Evolutionary conservation across 164 flowering plant species (phyloP).

Genomic region (Platanus orientalis): DNA sequence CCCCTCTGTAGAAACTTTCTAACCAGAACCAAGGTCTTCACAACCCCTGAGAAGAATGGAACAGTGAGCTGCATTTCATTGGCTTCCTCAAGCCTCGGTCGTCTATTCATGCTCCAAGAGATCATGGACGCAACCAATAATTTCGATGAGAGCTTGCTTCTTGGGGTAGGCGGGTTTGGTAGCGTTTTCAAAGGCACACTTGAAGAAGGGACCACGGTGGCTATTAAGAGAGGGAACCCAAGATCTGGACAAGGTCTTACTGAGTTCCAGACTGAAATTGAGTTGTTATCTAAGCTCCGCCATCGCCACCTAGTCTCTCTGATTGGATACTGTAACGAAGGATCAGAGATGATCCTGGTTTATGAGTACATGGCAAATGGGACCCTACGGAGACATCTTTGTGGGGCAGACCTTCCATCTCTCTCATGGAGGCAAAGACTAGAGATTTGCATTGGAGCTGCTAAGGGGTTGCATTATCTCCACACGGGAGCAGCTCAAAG

Average conservation of each 20-base stretch:
- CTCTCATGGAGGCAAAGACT: slow-evolving; percentile 89
- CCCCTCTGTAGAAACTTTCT: no score
- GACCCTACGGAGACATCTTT: slow-evolving; percentile 84
- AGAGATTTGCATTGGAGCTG: slow-evolving; percentile 93
- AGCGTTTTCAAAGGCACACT: slow-evolving; percentile 81
- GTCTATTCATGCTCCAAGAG: slow-evolving; percentile 70
- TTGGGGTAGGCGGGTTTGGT: slow-evolving; percentile 96
- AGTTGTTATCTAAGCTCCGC: slow-evolving; percentile 89
- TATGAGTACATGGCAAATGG: slow-evolving; percentile 98
- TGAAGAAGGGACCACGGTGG: slow-evolving; percentile 75
- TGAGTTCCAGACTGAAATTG: slow-evolving; percentile 88
- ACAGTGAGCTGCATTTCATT: slow-evolving; percentile 84
- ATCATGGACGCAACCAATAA: slow-evolving; percentile 84
- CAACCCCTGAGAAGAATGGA: slow-evolving; percentile 71
- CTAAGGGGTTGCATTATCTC: slow-evolving; percentile 91
- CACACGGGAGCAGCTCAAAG: slow-evolving; percentile 92
- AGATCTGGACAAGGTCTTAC: slow-evolving; percentile 90
- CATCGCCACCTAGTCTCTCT: slow-evolving; percentile 95
- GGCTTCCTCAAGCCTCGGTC: slow-evolving; percentile 58
- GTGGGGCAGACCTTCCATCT: slow-evolving; percentile 73
- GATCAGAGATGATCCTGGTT: slow-evolving; percentile 88
- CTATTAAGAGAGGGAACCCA: slow-evolving; percentile 89
- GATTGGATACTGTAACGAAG: slow-evolving; percentile 87
- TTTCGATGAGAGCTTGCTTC: slow-evolving; percentile 70
- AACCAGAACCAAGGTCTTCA: slow-evolving; percentile 67